Evolutionary conservation across 805 yeast species (phyloP).

Genomic region (Metahyphopichia silvanorum): DNA sequence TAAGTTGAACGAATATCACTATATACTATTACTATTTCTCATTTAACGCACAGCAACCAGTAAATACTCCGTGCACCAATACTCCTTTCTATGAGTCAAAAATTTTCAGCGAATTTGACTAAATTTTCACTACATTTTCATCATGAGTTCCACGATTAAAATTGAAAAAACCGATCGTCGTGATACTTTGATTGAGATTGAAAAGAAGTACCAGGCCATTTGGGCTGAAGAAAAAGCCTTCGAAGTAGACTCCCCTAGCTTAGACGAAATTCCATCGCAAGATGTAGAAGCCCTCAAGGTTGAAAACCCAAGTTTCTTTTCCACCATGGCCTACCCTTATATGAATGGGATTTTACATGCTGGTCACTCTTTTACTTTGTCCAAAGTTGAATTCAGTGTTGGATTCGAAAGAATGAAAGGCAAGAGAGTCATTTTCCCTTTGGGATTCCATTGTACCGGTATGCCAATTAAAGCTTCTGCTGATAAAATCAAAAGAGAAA

Average conservation of each 20-base stretch:
- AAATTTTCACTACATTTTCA: constrained; percentile 2
- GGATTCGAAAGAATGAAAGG: constrained; percentile 97
- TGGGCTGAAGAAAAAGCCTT: constrained; percentile 88
- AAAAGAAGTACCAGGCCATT: constrained; percentile 77
- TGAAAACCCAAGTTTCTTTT: constrained; percentile 81
- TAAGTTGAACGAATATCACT: too few relatives aligned
- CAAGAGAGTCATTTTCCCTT: constrained; percentile 86
- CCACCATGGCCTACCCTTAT: constrained; percentile 97
- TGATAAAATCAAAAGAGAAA: constrained; percentile 89
- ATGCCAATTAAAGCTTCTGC: constrained; percentile 97
- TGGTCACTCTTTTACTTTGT: constrained; percentile 93
- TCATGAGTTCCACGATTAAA: constrained; percentile 40
- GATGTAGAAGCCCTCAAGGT: constrained; percentile 67
- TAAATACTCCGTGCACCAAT: too few relatives aligned
- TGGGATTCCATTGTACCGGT: constrained; percentile 99
- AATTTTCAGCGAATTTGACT: constrained; percentile 1
- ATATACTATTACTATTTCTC: too few relatives aligned
- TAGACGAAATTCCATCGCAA: constrained; percentile 51
- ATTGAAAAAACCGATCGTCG: constrained; percentile 81
- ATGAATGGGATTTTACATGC: constrained; percentile 99
- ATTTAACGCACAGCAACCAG: too few relatives aligned
- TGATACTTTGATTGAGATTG: constrained; percentile 87
- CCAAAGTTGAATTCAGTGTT: constrained; percentile 87
- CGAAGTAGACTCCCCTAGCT: constrained; percentile 83
- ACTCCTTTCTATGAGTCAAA: too few relatives aligned